Base-by-base conservation (phyloP, 805 yeast species). In the Candida mattraensis region DNA sequence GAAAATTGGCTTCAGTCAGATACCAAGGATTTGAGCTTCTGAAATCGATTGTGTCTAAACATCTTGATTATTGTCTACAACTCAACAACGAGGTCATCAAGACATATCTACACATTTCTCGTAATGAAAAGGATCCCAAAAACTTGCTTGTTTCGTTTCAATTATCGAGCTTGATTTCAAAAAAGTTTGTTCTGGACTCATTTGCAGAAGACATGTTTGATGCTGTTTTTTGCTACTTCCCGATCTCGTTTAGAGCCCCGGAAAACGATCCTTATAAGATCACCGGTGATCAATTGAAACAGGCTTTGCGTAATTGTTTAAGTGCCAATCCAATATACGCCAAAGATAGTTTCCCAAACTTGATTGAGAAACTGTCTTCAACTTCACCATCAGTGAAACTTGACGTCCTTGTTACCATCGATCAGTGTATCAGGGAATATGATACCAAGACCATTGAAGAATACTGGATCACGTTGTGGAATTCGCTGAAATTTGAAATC, bases 101-200 rank as follows among this genome's bases (percentile, higher is more conserved):
- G 24, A 58, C 83, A 0, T 89, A 83, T 45, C 54, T 86, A 22
- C 77, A 78, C 39, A 54, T 87, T 18, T 85, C 95, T 3, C 68
- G 77, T 11, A 95, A 95, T 24, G 99, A 93, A 54, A 94, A 93
- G 51, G 99, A 93, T 60, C 99, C 99, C 3, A 72, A 84, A 41
- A 93, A 94, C 60, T 66, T 93, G 44, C 56, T 93, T 49, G 42
- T 74, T 2, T 83, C 95, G 2, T 86, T 91, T 49, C 56, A 66
- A 4, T 52, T 87, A 28, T 77, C 80, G 45, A 46, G 58, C 9
- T 26, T 35, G 5, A 72, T 89, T 10, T 67, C 78, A 13, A 40
- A 53, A 14, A 50, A 48, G 3, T 63, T 78, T 18, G 61, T 66
- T 3, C 66, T 76, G 32, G 46, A 60, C 26, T 56, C 60, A n/a